Conservation (phyloP, 257 asterid species). For the Echium plantagineum region DNA sequence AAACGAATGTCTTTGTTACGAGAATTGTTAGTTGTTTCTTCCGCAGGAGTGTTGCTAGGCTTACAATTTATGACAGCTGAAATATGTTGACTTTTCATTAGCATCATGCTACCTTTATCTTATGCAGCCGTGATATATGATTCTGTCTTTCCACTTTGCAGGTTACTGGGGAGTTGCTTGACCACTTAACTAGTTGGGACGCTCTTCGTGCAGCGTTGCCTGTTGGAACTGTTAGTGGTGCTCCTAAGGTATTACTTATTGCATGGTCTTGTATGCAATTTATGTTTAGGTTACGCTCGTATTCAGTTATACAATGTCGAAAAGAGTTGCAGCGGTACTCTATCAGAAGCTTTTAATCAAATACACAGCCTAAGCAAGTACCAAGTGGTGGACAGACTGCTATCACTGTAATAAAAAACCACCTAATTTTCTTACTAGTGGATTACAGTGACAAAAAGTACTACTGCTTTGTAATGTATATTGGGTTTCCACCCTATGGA, state of each 20-base stretch:
- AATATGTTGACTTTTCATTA: not conserved
- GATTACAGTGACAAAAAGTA: no score
- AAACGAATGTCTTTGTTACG: no score
- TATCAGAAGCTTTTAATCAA: no score
- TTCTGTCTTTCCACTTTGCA: constrained; percentile 14
- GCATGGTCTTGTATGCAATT: not conserved
- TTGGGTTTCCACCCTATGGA: no score
- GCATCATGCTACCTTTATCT: not conserved
- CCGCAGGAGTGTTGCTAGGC: not conserved
- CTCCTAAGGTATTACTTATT: constrained; percentile 71
- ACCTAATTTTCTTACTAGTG: no score
- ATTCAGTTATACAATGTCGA: not conserved
- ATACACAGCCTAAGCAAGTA: no score
- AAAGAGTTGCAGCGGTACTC: not conserved
- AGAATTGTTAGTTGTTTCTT: no score
- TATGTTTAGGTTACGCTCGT: constrained; percentile 1
- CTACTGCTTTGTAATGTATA: no score
- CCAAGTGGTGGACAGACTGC: no score
- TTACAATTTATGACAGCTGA: not conserved
- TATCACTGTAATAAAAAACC: no score
- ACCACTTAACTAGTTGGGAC: constrained; percentile 85
- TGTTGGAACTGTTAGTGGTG: constrained; percentile 99
- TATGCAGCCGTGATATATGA: no score
- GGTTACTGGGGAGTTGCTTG: constrained; percentile 80
- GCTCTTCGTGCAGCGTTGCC: constrained; percentile 95